These are phyloP conservation scores for Balamuthia mandrillaris DNA, from an alignment of 208 protist species.

Conservation along the genomic window DNA sequence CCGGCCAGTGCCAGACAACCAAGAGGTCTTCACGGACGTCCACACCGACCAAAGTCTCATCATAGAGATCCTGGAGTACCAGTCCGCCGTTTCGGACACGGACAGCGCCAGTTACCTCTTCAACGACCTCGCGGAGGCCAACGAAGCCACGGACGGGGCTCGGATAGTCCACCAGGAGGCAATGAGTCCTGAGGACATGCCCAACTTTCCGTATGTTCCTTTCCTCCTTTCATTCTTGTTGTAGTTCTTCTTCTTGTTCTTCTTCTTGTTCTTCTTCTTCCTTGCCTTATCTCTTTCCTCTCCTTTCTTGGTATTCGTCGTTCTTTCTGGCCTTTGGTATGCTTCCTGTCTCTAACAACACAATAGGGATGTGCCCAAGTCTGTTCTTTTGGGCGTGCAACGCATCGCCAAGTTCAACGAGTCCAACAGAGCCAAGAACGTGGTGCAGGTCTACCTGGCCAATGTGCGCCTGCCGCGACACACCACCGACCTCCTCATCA, in stretches of 20 bases:
- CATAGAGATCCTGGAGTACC: slow-evolving; percentile 52
- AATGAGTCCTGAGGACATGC: not conserved
- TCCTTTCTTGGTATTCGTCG: not conserved
- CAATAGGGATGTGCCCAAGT: not conserved
- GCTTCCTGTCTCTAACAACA: not conserved
- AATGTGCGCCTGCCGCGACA: not conserved
- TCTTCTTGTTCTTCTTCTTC: not conserved
- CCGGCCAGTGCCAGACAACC: slow-evolving; percentile 55
- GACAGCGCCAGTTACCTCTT: slow-evolving; percentile 33
- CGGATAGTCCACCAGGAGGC: not conserved
- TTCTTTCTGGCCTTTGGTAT: not conserved
- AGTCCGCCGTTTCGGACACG: not conserved
- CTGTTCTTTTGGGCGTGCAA: slow-evolving; percentile 38
- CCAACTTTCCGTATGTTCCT: not conserved
- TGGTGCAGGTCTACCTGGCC: slow-evolving; percentile 36
- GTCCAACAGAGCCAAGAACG: slow-evolving; percentile 25
- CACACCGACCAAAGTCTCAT: slow-evolving; percentile 60
- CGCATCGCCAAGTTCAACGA: slow-evolving; percentile 50
- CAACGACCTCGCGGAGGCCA: slow-evolving; percentile 2
- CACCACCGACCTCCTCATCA: slow-evolving; percentile 45
- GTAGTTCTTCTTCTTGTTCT: not conserved
- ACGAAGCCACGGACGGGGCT: not conserved
- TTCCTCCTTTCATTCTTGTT: not conserved
- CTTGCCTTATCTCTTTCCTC: not conserved
- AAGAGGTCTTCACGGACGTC: slow-evolving; percentile 60